phyloP scores from a whole-genome alignment of 2,329 filamentous ascomycete genomes.

The Teratosphaeria viscida region DNA sequence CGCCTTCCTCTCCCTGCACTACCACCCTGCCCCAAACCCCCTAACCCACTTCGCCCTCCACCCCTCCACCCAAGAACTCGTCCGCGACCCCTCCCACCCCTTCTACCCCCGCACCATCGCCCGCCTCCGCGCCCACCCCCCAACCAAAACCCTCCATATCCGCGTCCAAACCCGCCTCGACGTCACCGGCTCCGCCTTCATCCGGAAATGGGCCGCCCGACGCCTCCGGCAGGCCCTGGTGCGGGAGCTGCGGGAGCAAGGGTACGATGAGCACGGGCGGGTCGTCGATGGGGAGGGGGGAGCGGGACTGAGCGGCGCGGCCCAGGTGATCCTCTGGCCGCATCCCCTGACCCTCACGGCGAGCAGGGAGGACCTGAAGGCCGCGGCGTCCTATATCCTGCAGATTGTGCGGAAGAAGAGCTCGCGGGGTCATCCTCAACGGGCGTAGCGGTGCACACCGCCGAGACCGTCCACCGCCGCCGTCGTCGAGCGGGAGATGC shows the following conservation, averaged over 20 bases:
- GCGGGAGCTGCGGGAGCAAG: neutral
- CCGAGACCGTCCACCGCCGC: too few species aligned
- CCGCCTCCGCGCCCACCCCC: constrained; percentile 18
- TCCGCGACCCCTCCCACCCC: constrained; percentile 18
- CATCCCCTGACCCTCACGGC: constrained; percentile 12
- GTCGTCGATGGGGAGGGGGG: too few species aligned
- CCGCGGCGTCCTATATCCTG: constrained; percentile 1
- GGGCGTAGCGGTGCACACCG: too few species aligned
- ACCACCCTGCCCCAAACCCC: constrained; percentile 12
- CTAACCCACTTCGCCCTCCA: constrained; percentile 19
- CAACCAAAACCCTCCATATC: constrained; percentile 31
- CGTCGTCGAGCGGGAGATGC: too few species aligned
- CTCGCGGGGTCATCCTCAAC: too few species aligned
- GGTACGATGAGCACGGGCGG: neutral
- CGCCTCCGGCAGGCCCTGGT: constrained; percentile 26
- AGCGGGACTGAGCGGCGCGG: constrained; percentile 1
- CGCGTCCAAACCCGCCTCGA: constrained; percentile 26
- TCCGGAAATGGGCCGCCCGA: constrained; percentile 37
- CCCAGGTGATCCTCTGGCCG: constrained; percentile 6
- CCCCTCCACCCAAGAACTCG: constrained; percentile 11
- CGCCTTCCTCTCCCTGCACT: constrained; percentile 10
- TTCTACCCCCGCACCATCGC: constrained; percentile 24
- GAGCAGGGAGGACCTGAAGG: constrained; percentile 8
- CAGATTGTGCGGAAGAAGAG: neutral
- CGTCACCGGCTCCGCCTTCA: constrained; percentile 30